Conservation (phyloP, 495 filamentous ascomycete genomes). For the Xylaria longipes region DNA sequence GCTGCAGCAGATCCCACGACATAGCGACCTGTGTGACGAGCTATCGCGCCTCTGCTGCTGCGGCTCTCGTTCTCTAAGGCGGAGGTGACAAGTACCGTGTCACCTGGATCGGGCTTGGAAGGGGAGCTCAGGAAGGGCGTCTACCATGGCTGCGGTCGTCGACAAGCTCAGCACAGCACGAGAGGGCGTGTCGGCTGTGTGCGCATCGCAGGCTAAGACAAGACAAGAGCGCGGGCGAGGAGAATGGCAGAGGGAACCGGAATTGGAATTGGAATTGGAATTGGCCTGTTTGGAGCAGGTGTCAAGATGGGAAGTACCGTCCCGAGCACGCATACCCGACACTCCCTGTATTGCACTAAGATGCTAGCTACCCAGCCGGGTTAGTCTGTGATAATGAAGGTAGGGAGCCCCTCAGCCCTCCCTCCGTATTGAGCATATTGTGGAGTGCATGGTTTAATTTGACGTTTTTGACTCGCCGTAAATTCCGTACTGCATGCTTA, state of each 20-base stretch:
- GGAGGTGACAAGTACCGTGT: constrained; percentile 24
- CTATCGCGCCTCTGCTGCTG: constrained; percentile 11
- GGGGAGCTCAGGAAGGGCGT: constrained; percentile 25
- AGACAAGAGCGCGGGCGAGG: constrained; percentile 11
- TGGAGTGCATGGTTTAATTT: constrained; percentile 3
- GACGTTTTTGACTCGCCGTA: neutral
- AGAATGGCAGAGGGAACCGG: constrained; percentile 22
- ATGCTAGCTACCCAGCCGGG: constrained; percentile 10
- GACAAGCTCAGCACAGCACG: constrained; percentile 25
- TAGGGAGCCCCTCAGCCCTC: neutral
- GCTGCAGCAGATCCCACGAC: constrained; percentile 71
- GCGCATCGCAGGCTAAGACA: constrained; percentile 22
- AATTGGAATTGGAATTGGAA: constrained; percentile 23
- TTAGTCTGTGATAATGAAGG: neutral
- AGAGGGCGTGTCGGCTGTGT: constrained; percentile 17
- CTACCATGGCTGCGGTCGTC: constrained; percentile 32
- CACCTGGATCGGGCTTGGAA: constrained; percentile 28
- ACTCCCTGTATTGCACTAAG: neutral
- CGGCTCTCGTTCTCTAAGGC: constrained; percentile 22
- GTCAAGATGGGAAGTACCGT: constrained; percentile 25
- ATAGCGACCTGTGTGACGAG: constrained; percentile 37
- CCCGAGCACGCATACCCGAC: constrained; percentile 6
- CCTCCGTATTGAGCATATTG: neutral
- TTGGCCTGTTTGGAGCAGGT: constrained; percentile 22
- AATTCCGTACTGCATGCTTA: constrained; percentile 2